Evolutionary conservation across 2,329 filamentous ascomycete species (phyloP).

Genomic region (Thelonectria olida): DNA sequence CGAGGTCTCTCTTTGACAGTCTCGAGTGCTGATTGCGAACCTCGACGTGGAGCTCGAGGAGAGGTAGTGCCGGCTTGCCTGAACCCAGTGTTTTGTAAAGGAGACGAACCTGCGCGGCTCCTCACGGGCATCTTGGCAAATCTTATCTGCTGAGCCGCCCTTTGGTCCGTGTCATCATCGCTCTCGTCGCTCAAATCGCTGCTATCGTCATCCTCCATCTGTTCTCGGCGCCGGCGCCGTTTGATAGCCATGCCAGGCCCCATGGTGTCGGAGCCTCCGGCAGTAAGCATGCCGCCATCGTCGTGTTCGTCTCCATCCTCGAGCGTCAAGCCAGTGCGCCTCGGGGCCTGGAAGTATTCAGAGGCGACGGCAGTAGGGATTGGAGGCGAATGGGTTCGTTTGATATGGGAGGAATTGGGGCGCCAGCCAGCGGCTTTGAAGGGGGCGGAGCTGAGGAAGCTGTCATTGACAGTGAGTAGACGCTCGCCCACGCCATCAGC

Average conservation of each 20-base stretch:
- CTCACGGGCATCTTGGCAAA: slow-evolving; percentile 96
- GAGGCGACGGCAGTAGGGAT: slow-evolving; percentile 85
- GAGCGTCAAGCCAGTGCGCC: slow-evolving; percentile 69
- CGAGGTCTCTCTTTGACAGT: slow-evolving; percentile 74
- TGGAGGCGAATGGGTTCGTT: slow-evolving; percentile 85
- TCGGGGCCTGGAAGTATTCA: slow-evolving; percentile 82
- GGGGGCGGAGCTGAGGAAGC: slow-evolving; percentile 79
- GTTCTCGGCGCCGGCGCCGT: slow-evolving; percentile 73
- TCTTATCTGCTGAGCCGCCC: slow-evolving; percentile 89
- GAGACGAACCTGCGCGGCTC: slow-evolving; percentile 87
- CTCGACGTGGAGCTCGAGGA: slow-evolving; percentile 64
- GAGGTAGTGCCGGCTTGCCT: slow-evolving; percentile 62
- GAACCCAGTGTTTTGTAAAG: slow-evolving; percentile 74
- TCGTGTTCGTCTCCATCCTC: slow-evolving; percentile 80
- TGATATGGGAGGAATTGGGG: slow-evolving; percentile 76
- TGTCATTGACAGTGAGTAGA: slow-evolving; percentile 82
- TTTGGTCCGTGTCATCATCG: slow-evolving; percentile 78
- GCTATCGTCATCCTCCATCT: slow-evolving; percentile 86
- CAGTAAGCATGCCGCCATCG: slow-evolving; percentile 76
- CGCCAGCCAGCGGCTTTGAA: slow-evolving; percentile 88
- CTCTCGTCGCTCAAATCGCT: slow-evolving; percentile 87
- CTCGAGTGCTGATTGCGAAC: slow-evolving; percentile 77
- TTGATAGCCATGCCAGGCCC: slow-evolving; percentile 74
- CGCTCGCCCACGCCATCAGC: slow-evolving; percentile 87
- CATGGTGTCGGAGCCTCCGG: slow-evolving; percentile 72